Evolutionary conservation across 805 yeast genomes (phyloP).

Genomic region (Pichia deserticola): DNA sequence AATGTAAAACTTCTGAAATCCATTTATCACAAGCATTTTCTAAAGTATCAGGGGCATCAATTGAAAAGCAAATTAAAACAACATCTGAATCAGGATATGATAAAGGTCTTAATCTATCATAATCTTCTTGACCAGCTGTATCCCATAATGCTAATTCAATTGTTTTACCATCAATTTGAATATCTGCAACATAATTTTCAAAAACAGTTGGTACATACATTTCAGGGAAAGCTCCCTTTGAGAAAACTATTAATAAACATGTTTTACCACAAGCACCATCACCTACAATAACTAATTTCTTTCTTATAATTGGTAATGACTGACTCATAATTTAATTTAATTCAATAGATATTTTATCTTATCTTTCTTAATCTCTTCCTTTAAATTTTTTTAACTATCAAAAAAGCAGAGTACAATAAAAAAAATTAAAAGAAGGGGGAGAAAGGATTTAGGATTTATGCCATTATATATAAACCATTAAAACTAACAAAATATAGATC

Average conservation of each 20-base stretch:
- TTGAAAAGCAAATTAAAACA: conserved; percentile 82
- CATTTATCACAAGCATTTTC: conserved; percentile 94
- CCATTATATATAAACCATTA: too few species aligned
- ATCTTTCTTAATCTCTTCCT: too few species aligned
- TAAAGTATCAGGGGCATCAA: conserved; percentile 85
- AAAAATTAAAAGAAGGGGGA: too few species aligned
- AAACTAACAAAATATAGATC: too few species aligned
- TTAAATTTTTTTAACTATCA: too few species aligned
- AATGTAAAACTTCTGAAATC: conserved; percentile 89
- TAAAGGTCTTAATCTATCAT: conserved; percentile 85
- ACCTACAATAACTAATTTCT: conserved; percentile 89
- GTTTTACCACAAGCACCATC: conserved; percentile 98
- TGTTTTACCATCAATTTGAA: conserved; percentile 82
- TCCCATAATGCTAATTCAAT: conserved; percentile 95
- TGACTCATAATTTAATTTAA: conserved; percentile 11
- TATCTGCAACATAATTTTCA: conserved; percentile 96
- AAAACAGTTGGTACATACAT: conserved; percentile 95
- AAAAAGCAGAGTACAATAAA: too few species aligned
- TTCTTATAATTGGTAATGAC: conserved; percentile 51
- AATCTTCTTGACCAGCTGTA: conserved; percentile 98
- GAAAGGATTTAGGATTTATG: too few species aligned
- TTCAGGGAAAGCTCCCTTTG: conserved; percentile 88
- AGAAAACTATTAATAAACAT: conserved; percentile 77
- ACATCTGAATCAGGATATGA: conserved; percentile 92
- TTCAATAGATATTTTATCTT: too few species aligned